Evolutionary conservation across 1,284 basidiomycete species (phyloP).

Genomic region (Ceratobasidium sp.): DNA sequence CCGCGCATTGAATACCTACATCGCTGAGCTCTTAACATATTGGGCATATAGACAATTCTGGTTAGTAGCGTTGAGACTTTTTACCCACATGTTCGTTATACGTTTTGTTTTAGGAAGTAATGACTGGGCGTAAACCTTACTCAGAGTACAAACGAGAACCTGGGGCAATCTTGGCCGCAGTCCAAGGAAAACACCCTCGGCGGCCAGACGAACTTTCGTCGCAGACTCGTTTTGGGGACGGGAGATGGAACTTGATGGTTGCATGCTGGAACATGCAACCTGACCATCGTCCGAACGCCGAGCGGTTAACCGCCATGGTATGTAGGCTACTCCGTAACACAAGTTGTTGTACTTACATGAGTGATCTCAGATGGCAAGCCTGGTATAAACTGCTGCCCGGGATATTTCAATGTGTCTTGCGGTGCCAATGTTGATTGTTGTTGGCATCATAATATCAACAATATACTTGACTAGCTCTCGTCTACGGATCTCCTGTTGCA

Average conservation of each 20-base stretch:
- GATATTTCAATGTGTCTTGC: too few species aligned
- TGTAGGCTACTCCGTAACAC: too few species aligned
- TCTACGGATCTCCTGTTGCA: too few species aligned
- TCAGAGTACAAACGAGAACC: not conserved
- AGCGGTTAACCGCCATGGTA: too few species aligned
- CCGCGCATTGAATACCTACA: not conserved
- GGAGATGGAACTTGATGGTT: not conserved
- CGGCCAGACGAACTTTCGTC: not conserved
- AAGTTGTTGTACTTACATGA: too few species aligned
- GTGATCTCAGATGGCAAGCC: too few species aligned
- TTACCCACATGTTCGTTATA: not conserved
- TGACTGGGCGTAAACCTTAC: not conserved
- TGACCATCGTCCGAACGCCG: too few species aligned
- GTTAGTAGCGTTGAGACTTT: not conserved
- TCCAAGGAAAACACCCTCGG: not conserved
- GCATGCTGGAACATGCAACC: conserved; percentile 11
- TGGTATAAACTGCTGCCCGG: too few species aligned
- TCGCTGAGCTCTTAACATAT: not conserved
- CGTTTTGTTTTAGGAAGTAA: not conserved
- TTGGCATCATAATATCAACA: too few species aligned
- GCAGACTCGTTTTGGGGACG: not conserved
- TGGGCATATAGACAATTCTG: not conserved
- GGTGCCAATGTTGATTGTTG: too few species aligned
- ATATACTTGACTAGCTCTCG: too few species aligned
- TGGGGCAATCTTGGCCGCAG: not conserved